These are phyloP conservation scores for Nigrospora oryzae DNA, from an alignment of 2,329 filamentous ascomycete genomes.

Conservation along the genomic window DNA sequence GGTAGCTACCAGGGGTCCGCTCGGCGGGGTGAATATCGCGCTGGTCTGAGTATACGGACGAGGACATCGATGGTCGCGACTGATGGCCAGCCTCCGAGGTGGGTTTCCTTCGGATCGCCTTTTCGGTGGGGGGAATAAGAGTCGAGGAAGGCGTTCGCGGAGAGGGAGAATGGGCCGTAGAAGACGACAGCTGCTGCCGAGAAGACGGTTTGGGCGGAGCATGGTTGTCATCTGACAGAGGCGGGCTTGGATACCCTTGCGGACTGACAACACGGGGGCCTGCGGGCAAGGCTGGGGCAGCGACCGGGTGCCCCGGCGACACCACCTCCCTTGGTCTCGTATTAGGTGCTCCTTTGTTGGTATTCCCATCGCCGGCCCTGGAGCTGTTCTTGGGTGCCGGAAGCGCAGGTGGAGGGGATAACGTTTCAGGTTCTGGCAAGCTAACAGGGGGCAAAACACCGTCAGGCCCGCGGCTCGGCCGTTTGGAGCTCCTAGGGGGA, in stretches of 20 bases:
- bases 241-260: conserved; percentile 27
- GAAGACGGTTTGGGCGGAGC: conserved; percentile 6
- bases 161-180: conserved; percentile 5
- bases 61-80: conserved; percentile 22
- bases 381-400: no score
- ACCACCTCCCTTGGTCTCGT: no score
- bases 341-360: no score
- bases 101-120: conserved; percentile 38
- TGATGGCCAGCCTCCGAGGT: conserved; percentile 14
- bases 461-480: conserved; percentile 13
- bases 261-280: conserved; percentile 6
- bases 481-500: conserved; percentile 40
- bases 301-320: no score
- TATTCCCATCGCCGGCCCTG: no score
- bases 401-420: conserved; percentile 9
- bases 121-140: conserved; percentile 20
- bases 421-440: conserved; percentile 24
- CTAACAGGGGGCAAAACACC: conserved; percentile 21
- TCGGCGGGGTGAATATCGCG: conserved; percentile 14
- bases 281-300: no score
- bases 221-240: conserved; percentile 22
- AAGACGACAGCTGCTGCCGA: conserved; percentile 1
- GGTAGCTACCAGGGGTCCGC: conserved; percentile 5
- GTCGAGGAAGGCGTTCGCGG: conserved; percentile 12
- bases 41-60: conserved; percentile 25